A percentile compares a stretch with the other conserved stretches of the same genome.
phyloP scores from a whole-genome alignment of 2,329 filamentous ascomycete genomes.

The Emydomyces testavorans region DNA sequence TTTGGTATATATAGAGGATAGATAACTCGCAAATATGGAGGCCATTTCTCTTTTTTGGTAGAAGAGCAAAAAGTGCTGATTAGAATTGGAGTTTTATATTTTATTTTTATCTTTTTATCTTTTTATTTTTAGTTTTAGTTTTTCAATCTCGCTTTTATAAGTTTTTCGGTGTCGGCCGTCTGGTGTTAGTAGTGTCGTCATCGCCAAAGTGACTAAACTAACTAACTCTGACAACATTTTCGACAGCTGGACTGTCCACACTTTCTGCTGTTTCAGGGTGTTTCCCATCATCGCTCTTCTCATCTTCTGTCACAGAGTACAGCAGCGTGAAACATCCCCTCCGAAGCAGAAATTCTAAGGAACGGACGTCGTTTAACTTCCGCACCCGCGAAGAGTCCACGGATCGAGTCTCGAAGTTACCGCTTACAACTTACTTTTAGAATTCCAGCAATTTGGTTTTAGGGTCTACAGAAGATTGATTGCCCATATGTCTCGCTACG shows the following conservation, averaged over 20 bases:
- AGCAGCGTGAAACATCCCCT: too few relatives aligned
- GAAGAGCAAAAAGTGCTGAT: not conserved
- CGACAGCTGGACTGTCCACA: conserved; percentile 9
- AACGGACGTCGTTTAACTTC: not conserved
- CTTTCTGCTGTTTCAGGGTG: not conserved
- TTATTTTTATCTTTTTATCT: not conserved
- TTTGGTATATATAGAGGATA: conserved; percentile 6
- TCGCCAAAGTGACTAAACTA: conserved; percentile 4
- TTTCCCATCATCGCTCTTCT: not conserved
- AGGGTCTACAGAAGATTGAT: not conserved
- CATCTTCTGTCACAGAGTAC: too few relatives aligned
- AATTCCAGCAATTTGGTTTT: too few relatives aligned
- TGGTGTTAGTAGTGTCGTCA: conserved; percentile 3
- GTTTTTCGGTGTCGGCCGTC: not conserved
- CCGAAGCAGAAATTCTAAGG: not conserved
- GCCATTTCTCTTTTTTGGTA: not conserved
- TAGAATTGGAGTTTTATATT: not conserved
- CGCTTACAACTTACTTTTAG: too few relatives aligned
- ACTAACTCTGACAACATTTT: not conserved
- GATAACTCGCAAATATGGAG: not conserved
- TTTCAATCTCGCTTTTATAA: not conserved
- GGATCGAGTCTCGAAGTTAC: conserved; percentile 2
- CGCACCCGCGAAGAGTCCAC: conserved; percentile 3
- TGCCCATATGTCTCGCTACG: conserved; percentile 28
- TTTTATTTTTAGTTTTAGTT: not conserved